Percentiles rank a stretch among this genome's conserved stretches.
These are phyloP conservation scores for Cyberlindnera xishuangbannaensis DNA, from an alignment of 805 yeast genomes.

Conservation along the genomic window DNA sequence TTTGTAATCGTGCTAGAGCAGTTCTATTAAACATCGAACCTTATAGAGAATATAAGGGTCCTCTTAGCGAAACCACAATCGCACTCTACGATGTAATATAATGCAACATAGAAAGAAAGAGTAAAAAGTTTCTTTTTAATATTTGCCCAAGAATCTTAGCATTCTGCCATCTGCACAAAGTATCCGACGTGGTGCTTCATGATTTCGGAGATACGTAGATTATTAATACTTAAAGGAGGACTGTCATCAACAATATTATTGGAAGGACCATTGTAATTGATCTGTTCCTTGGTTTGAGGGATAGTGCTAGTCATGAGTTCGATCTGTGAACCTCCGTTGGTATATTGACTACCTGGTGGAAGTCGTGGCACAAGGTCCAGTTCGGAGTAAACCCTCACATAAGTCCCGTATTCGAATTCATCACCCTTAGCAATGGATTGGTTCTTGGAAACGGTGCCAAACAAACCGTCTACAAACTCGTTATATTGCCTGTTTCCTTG, in stretches of 20 bases:
- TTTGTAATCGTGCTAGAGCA: too few species aligned
- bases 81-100: too few species aligned
- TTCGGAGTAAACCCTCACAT: conserved; percentile 50
- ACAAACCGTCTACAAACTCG: conserved; percentile 45
- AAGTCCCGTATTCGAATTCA: conserved; percentile 22
- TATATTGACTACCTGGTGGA: conserved; percentile 42
- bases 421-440: conserved; percentile 28
- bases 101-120: too few species aligned
- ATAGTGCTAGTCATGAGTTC: conserved; percentile 19
- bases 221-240: neutral
- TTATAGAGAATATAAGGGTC: too few species aligned
- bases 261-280: conserved; percentile 1
- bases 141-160: too few species aligned
- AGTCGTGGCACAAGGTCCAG: conserved; percentile 53
- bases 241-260: neutral
- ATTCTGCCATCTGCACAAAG: too few species aligned
- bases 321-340: conserved; percentile 30
- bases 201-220: neutral
- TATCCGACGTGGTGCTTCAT: conserved; percentile 1
- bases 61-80: too few species aligned
- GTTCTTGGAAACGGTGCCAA: conserved; percentile 33
- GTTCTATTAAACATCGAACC: too few species aligned
- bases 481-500: conserved; percentile 51
- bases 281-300: conserved; percentile 1
- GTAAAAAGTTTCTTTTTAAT: too few species aligned